A percentile compares a stretch with the other conserved stretches of the same genome.
Evolutionary conservation across 2,329 filamentous ascomycete genomes (phyloP).

Genomic region (Tolypocladium paradoxum): DNA sequence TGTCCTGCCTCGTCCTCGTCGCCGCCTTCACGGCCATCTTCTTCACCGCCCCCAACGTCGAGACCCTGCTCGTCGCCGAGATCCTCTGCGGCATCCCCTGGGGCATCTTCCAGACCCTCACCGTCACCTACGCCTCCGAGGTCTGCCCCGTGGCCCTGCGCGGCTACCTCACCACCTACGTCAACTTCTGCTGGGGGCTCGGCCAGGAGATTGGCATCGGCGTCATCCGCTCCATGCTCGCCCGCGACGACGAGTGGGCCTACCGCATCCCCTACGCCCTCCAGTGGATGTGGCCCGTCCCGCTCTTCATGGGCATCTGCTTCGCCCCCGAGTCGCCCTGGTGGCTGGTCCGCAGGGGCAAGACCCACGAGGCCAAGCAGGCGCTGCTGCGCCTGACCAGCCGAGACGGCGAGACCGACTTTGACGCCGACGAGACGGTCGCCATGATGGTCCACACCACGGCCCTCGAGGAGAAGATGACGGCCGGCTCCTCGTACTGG

Average conservation of each 20-base stretch:
- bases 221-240: constrained; percentile 59
- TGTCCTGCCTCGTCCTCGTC: constrained; percentile 42
- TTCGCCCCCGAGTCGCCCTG: constrained; percentile 63
- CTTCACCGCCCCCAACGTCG: constrained; percentile 52
- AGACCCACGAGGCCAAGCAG: constrained; percentile 53
- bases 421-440: constrained; percentile 73
- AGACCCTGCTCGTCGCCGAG: constrained; percentile 48
- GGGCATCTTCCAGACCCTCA: constrained; percentile 48
- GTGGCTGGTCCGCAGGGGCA: constrained; percentile 64
- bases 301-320: constrained; percentile 53
- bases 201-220: constrained; percentile 64
- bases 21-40: constrained; percentile 50
- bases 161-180: constrained; percentile 62
- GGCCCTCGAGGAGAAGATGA: constrained; percentile 66
- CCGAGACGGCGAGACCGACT: constrained; percentile 52
- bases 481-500: constrained; percentile 59
- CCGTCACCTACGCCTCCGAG: constrained; percentile 58
- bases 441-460: constrained; percentile 92
- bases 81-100: constrained; percentile 53
- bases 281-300: constrained; percentile 70
- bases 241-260: constrained; percentile 55
- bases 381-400: constrained; percentile 56
- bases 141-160: constrained; percentile 63
- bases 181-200: constrained; percentile 71
- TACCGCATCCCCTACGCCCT: constrained; percentile 62